phyloP scores from a whole-genome alignment of 108 stramenopile genomes.

The Nitzschia putrida region DNA sequence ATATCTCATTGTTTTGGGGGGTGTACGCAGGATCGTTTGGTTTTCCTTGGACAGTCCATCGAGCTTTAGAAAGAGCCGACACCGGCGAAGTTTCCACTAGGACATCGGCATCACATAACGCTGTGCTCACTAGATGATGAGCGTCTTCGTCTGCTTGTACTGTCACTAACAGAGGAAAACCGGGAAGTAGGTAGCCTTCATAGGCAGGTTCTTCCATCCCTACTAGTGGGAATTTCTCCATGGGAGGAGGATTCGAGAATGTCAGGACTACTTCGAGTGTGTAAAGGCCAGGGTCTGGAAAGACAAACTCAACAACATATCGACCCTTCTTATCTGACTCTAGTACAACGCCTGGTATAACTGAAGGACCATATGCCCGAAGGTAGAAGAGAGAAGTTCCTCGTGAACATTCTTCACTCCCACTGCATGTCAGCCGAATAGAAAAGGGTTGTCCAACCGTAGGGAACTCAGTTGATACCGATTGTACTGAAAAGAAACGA shows the following conservation, averaged over 20 bases:
- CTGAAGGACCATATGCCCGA: slow-evolving; percentile 72
- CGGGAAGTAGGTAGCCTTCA: slow-evolving; percentile 75
- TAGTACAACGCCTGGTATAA: slow-evolving; percentile 36
- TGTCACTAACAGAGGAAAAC: slow-evolving; percentile 55
- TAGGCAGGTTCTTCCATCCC: slow-evolving; percentile 49
- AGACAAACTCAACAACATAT: slow-evolving; percentile 45
- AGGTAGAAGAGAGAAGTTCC: slow-evolving; percentile 58
- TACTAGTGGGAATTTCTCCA: slow-evolving; percentile 51
- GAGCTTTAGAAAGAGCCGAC: slow-evolving; percentile 28
- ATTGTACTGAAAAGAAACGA: slow-evolving; percentile 46
- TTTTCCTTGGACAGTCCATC: slow-evolving; percentile 26
- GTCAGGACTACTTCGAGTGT: slow-evolving; percentile 76
- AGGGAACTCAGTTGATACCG: slow-evolving; percentile 7
- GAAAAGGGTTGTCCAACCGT: slow-evolving; percentile 17
- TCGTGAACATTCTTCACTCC: slow-evolving; percentile 35
- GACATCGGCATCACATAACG: slow-evolving; percentile 28
- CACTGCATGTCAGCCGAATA: slow-evolving; percentile 36
- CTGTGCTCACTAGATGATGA: slow-evolving; percentile 21
- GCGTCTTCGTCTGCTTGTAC: slow-evolving; percentile 12
- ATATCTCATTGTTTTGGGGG: slow-evolving; percentile 23
- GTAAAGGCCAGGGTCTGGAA: slow-evolving; percentile 61
- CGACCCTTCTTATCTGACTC: background rate
- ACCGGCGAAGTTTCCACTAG: slow-evolving; percentile 24
- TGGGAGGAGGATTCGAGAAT: slow-evolving; percentile 58
- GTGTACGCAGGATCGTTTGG: slow-evolving; percentile 27